Conservation (phyloP, 306 rosid species). For the Dalbergia cochinchinensis region DNA sequence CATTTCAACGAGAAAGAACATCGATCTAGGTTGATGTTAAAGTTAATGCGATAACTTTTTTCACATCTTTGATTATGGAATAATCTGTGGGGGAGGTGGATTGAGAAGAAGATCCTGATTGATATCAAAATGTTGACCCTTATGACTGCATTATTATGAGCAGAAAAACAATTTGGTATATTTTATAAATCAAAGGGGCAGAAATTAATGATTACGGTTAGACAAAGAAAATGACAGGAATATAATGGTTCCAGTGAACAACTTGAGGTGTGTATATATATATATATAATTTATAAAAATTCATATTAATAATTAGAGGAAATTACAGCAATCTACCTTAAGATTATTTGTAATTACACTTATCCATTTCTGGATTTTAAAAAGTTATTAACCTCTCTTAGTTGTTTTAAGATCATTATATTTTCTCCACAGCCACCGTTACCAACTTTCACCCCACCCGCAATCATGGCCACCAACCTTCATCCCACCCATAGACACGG, state of each 20-base stretch:
- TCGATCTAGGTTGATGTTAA: background rate
- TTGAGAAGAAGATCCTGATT: constrained; percentile 1
- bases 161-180: background rate
- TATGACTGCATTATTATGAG: constrained; percentile 7
- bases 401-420: too few relatives aligned
- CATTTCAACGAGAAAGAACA: background rate
- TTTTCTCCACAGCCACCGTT: too few relatives aligned
- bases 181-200: constrained; percentile 26
- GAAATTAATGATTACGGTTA: constrained; percentile 36
- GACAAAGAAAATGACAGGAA: constrained; percentile 21
- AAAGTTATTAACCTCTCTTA: too few relatives aligned
- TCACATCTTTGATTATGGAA: background rate
- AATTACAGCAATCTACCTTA: too few relatives aligned
- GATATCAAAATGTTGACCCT: constrained; percentile 41
- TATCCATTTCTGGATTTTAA: too few relatives aligned
- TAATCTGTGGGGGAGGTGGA: background rate
- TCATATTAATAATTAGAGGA: too few relatives aligned
- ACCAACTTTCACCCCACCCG: too few relatives aligned
- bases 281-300: too few relatives aligned
- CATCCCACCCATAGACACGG: too few relatives aligned
- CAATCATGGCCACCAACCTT: too few relatives aligned
- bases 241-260: constrained; percentile 31
- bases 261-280: background rate
- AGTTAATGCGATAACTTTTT: constrained; percentile 26
- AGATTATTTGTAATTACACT: too few relatives aligned